Base-by-base conservation (phyloP, 148 eudicot species). In the Rhododendron mucronatum region DNA sequence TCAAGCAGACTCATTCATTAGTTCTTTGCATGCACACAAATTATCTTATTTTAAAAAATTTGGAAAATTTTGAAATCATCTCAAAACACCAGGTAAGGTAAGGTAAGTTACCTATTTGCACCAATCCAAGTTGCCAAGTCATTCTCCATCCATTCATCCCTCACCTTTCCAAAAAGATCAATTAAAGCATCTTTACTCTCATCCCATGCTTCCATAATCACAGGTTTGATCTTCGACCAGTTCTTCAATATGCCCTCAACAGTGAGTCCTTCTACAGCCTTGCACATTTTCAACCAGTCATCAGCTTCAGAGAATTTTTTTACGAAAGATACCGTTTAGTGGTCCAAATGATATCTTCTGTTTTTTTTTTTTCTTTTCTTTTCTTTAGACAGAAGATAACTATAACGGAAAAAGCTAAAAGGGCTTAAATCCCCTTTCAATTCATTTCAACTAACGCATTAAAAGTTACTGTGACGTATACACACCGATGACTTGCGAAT, bases 91-190 rank as follows among this genome's bases (percentile, higher is more conserved):
- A 39, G 7, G 30, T 28, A 55, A 82, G 74, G 61, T 28, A 55
- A 82, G 74, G 51, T 23, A 86, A 83, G 75, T 92, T 87, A 93
- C 99, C 99, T 97, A 84, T 97, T 97, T 44, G 99, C 99, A 85
- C 96, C 95, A 87, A 97, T 94, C 99, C 99, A 97, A 45, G 99
- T 90, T 16, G 95, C 88, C 78, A 95, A 88, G 86, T 95, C 99
- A 14, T 88, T 91, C 81, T 95, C 98, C 59, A 97, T 94, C 99
- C 99, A 97, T 87, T 97, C 98, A 86, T 97, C 99, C 83, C 99
- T 91, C 76, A 93, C 90, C 89, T 93, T 97, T 78, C 99, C 98
- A 83, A 93, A 95, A 80, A 97, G 94, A 83, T 94, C 94, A 41
- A 97, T 89, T 51, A 97, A 92, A 20, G 88, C 89, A 83, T 97